Evolutionary conservation across 129 eudicot genomes (phyloP), one percentile per base, ranked within the genome.

Genomic region (Chrysanthemum lavandulifolium): DNA sequence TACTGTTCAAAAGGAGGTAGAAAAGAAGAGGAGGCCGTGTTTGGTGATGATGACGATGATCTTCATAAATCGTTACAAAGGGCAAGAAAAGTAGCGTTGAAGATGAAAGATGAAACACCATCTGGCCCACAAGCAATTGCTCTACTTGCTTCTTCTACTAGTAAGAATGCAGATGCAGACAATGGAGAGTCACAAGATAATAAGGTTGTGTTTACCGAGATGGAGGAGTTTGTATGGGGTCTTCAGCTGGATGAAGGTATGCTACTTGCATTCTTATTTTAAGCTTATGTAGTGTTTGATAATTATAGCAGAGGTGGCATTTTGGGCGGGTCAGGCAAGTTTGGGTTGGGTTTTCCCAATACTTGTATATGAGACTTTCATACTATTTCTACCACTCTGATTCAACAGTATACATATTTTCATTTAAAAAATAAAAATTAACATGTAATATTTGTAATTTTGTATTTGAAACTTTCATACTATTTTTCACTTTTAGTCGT

Each of bases 201-300:
- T 73, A 90, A 90, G 77, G 88, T 95, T 67, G 90, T 90, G 74
- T 88, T 95, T 69, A 91, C 99, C 5, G 97, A 95, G 79, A 91
- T 95, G 99, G 99, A 95, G 58, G 98, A 94, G 81, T 94, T 94
- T 82, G 97, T 95, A 19, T 86, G 97, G 97, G 94, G 99, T 73
- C 99, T 86, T 19, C 99, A 90, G 73, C 93, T 90, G 71, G 89
- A 91, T 76, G 97, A 90, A 84, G 98, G 97, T 86, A 75, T 49
- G 80, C 27, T 68, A 54, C 3, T 4, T 16, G 2, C 52, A 13
- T 69, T 52, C 16, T 13, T 58, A 45, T 71, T 40, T 43, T 58
- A 67, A 33, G 31, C 67, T 40, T 33, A 29, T 65, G 56, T 65
- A 8, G 19, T 27, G 64, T 8, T 75, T 56, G 4, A 29, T 23